Evolutionary conservation across 306 rosid species (phyloP), one percentile per base, ranked within the genome.

Genomic region (Vachellia pachyceras): DNA sequence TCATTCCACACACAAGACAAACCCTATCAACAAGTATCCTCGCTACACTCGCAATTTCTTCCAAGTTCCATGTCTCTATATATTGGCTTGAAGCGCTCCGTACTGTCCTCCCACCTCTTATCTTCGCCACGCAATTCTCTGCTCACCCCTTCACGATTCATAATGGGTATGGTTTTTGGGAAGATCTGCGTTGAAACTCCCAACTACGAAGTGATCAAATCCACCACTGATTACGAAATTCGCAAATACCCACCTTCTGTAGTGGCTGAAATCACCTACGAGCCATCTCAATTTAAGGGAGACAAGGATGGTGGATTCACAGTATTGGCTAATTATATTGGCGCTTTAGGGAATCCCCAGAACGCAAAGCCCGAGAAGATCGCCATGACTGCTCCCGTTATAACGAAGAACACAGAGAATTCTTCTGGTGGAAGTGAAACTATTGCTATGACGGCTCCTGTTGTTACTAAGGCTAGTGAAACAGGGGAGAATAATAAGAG

Each of bases 101-200:
- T n/a, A 57, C 14, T 61, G 64, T 33, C 22, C 1, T 2, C 70
- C 23, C 46, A 29, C 20, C 49, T 11, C 3, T 10, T 6, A 4
- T 7, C 35, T 3, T 18, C 6, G 52, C 36, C 61, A 15, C 22
- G 22, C 0, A 69, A 57, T 10, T 50, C 74, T 57, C 20, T 41
- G 4, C 22, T 9, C 18, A 46, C 45, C 22, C 41, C 17, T 37
- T 76, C 64, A 39, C 52, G 60, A 2, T 71, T 73, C 66, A 35
- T 85, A 6, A 95, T 95, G 99, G 99, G 98, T n/a, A 80, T 88
- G 87, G 77, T 93, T 5, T 90, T 95, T 3, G 99, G 99, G 29
- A 95, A 87, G 69, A 88, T 93, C 17, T 1, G 55, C 0, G 99
- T 88, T 0, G 98, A 90, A 75, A 93, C 92, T 12, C 89, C 95